These are phyloP conservation scores for Ogataea siamensis DNA, from an alignment of 805 yeast genomes.

Conservation along the genomic window DNA sequence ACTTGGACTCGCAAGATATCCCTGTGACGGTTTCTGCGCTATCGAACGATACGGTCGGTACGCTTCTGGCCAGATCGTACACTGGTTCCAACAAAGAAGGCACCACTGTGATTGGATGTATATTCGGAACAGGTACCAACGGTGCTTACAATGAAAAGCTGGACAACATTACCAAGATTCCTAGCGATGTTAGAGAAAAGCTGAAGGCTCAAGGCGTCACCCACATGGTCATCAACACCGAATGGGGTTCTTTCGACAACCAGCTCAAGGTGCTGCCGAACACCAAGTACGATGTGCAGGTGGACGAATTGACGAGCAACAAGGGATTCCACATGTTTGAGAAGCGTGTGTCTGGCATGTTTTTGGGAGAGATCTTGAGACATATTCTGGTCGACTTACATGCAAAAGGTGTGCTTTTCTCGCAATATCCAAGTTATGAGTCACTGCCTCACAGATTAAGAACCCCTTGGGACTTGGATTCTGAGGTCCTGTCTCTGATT, in stretches of 20 bases:
- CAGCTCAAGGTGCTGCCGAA: conserved; percentile 70
- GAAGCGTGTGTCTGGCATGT: conserved; percentile 90
- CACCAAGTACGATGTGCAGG: conserved; percentile 69
- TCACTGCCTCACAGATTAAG: conserved; percentile 60
- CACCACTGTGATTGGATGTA: conserved; percentile 81
- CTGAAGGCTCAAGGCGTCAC: conserved; percentile 45
- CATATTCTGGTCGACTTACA: conserved; percentile 68
- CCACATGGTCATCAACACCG: conserved; percentile 90
- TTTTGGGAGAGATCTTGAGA: conserved; percentile 85
- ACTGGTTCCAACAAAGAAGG: conserved; percentile 62
- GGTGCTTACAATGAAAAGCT: conserved; percentile 88
- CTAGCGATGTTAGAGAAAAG: conserved; percentile 40
- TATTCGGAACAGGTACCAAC: conserved; percentile 97
- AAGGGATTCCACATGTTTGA: conserved; percentile 89
- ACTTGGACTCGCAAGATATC: conserved; percentile 55
- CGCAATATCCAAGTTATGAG: conserved; percentile 44
- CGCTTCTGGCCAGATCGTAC: conserved; percentile 85
- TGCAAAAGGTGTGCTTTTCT: conserved; percentile 54
- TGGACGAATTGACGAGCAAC: conserved; percentile 75
- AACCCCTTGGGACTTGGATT: conserved; percentile 74
- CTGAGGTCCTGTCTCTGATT: conserved; percentile 81
- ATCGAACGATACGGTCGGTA: conserved; percentile 96
- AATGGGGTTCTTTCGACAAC: conserved; percentile 98
- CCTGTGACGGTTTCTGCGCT: conserved; percentile 80
- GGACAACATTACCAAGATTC: conserved; percentile 70